Base-by-base conservation (phyloP, 2,329 filamentous ascomycete genomes). In the Gliomastix tumulicola region DNA sequence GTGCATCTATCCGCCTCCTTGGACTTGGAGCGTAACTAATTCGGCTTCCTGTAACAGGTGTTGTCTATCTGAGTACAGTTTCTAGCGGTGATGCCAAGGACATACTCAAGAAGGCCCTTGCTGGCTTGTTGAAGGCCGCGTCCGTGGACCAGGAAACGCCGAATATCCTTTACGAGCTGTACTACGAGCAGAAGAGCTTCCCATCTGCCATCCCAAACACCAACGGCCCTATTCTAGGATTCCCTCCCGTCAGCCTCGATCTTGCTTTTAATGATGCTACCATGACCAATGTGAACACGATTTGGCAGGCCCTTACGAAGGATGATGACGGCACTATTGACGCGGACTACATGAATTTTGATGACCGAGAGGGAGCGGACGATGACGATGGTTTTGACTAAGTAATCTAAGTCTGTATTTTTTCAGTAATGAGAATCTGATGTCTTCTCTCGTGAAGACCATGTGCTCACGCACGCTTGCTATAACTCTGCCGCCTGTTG, bases 201-300 rank as follows among this genome's bases (percentile, higher is more conserved):
- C 45, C 53, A 27, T 27, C 51, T 16, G 40, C 43, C 1, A 41
- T 49, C 11, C 44, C 57, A 7, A 45, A 49, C 9, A 39, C 52
- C 23, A 60, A 69, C 10, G 62, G 63, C 16, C 57, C 62, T 18
- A 53, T 79, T 15, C 58, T 82, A 30, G 57, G 64, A 2, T 77
- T 92, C 41, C 69, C 78, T 5, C 63, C 74, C 3, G 54, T 77
- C 0, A 68, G 76, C 4, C 58, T 81, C 8, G 80, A 84, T 44
- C 69, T 94, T 7, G 73, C 83, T 1, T 85, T 95, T 44, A 77
- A 88, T 48, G 90, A 96, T 47, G 53, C 62, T 1, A 63, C 79
- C 3, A 59, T 96, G 9, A 72, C 78, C 7, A 59, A 75, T 19
- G 84, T 95, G 3, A 75, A 75, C 41, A 58, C 72, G 9, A 77